These are phyloP conservation scores for Pholiota conissans DNA, from an alignment of 768 basidiomycete species.

Conservation along the genomic window DNA sequence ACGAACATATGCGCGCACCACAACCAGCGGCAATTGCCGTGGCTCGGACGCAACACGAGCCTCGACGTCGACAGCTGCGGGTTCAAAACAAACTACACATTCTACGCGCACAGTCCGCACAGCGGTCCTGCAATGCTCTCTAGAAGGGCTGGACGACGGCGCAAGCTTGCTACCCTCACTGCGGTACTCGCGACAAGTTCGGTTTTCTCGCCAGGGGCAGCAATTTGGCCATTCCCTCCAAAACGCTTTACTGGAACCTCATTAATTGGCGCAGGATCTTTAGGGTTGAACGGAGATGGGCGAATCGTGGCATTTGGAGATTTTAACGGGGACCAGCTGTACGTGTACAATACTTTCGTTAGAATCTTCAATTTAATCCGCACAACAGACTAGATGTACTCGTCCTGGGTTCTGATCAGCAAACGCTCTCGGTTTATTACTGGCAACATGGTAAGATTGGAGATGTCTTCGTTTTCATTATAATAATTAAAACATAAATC, in stretches of 20 bases:
- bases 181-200: conserved; percentile 8
- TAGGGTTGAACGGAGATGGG: conserved; percentile 74
- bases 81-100: neutral
- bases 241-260: conserved; percentile 84
- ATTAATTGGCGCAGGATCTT: conserved; percentile 73
- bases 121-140: conserved; percentile 1
- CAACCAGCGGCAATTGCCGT: neutral
- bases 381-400: conserved; percentile 73
- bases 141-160: conserved; percentile 22
- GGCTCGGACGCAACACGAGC: too few species aligned
- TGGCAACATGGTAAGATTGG: conserved; percentile 75
- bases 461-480: neutral
- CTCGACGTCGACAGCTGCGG: too few species aligned
- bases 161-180: conserved; percentile 11
- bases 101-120: neutral
- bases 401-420: conserved; percentile 72
- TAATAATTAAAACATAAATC: conserved; percentile 2
- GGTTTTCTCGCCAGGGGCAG: conserved; percentile 20
- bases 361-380: conserved; percentile 2
- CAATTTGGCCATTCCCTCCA: conserved; percentile 83
- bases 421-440: conserved; percentile 70
- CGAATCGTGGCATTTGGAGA: conserved; percentile 90
- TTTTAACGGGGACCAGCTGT: conserved; percentile 97
- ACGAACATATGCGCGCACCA: neutral
- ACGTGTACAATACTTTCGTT: conserved; percentile 26